These are phyloP conservation scores for Mycena maculata DNA, from an alignment of 768 basidiomycete species.

Conservation along the genomic window DNA sequence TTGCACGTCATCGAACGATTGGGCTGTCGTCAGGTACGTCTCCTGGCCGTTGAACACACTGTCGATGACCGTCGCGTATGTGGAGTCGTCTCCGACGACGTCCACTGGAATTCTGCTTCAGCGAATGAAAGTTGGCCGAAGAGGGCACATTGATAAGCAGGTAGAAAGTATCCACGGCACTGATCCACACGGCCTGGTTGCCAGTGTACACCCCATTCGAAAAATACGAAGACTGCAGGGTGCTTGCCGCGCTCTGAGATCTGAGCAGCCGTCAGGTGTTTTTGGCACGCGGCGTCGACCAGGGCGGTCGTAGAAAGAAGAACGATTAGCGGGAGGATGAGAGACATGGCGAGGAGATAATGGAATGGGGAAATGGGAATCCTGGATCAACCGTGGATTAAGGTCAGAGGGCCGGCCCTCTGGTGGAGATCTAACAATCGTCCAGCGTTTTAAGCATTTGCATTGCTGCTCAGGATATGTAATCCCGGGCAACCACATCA, in stretches of 20 bases:
- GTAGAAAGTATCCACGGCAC: conserved; percentile 11
- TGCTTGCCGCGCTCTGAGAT: conserved; percentile 4
- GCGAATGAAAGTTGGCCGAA: no score
- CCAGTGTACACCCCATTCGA: neutral
- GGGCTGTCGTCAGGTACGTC: neutral
- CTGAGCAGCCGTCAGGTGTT: conserved; percentile 12
- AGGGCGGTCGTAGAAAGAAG: neutral
- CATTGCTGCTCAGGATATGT: no score
- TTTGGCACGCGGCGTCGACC: conserved; percentile 2
- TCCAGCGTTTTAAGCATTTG: neutral
- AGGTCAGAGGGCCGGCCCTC: neutral
- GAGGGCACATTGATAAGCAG: neutral
- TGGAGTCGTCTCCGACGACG: neutral
- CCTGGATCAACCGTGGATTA: neutral
- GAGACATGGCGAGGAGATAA: neutral
- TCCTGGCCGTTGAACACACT: conserved; percentile 8
- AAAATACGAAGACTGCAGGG: conserved; percentile 11
- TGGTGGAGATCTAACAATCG: neutral
- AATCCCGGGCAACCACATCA: neutral
- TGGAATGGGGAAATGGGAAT: neutral
- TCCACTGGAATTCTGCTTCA: neutral
- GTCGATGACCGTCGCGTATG: conserved; percentile 2
- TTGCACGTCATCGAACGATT: conserved; percentile 15
- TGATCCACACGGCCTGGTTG: conserved; percentile 12
- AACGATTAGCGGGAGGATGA: neutral